Percentiles rank a stretch among this genome's conserved stretches.
These are phyloP conservation scores for Aegilops speltoides DNA, from an alignment of 176 grass and related monocot genomes.

Conservation along the genomic window DNA sequence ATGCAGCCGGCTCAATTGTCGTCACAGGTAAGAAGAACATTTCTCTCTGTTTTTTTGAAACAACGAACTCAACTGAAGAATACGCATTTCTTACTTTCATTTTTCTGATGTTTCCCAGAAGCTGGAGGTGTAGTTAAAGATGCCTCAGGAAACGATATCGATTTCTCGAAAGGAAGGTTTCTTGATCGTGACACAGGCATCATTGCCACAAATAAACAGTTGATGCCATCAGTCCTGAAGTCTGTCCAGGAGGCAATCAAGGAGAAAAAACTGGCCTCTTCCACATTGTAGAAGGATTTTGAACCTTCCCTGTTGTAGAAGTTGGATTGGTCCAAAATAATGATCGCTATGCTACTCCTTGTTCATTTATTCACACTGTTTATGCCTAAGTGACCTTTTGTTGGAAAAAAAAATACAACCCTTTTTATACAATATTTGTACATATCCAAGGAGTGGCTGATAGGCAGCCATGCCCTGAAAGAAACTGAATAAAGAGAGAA, in stretches of 20 bases:
- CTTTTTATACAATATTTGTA: too few relatives aligned
- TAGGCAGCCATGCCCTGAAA: too few relatives aligned
- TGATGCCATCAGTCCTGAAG: constrained; percentile 27
- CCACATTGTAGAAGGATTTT: constrained; percentile 17
- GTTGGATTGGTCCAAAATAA: background rate
- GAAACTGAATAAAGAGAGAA: too few relatives aligned
- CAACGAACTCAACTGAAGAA: background rate
- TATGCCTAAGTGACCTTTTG: too few relatives aligned
- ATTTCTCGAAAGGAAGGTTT: constrained; percentile 87
- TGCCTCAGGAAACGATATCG: constrained; percentile 79
- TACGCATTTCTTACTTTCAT: background rate
- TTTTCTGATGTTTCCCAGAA: constrained; percentile 45
- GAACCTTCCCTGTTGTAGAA: background rate
- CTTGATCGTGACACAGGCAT: constrained; percentile 90
- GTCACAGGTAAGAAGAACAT: constrained; percentile 60
- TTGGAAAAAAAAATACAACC: too few relatives aligned
- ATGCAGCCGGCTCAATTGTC: constrained; percentile 90
- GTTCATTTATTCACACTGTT: background rate
- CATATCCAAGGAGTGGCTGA: too few relatives aligned
- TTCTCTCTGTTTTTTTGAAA: background rate
- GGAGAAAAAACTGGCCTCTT: constrained; percentile 53
- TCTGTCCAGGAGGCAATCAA: constrained; percentile 70
- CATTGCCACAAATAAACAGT: constrained; percentile 69
- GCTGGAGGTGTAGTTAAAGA: constrained; percentile 90
- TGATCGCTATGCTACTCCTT: background rate